Evolutionary conservation across 2,329 filamentous ascomycete genomes (phyloP).

Genomic region (Chaetomiaceae sp.): DNA sequence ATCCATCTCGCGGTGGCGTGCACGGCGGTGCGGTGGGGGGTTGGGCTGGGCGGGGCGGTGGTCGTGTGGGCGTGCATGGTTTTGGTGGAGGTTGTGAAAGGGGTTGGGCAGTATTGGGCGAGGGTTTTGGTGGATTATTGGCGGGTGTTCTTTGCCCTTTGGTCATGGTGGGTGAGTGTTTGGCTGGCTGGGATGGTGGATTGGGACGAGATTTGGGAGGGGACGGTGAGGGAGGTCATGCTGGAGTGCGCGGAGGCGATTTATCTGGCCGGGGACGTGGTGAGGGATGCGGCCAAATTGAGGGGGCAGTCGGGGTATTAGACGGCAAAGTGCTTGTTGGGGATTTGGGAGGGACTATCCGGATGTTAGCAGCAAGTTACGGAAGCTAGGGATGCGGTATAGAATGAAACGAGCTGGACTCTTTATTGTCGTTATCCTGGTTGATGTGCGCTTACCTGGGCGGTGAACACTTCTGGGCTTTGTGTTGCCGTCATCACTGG

Average conservation of each 20-base stretch:
- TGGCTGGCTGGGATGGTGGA: background rate
- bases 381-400: too few relatives aligned
- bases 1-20: background rate
- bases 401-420: too few relatives aligned
- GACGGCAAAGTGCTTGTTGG: too few relatives aligned
- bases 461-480: too few relatives aligned
- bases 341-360: too few relatives aligned
- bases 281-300: slow-evolving; percentile 4
- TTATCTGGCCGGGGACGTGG: slow-evolving; percentile 4
- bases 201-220: background rate
- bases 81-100: background rate
- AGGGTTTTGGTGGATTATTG: background rate
- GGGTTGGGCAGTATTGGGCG: background rate
- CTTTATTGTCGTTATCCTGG: too few relatives aligned
- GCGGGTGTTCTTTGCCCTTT: background rate
- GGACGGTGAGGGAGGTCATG: background rate
- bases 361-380: too few relatives aligned
- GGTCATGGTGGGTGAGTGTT: background rate
- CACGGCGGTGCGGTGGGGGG: background rate
- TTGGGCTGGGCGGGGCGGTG: background rate
- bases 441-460: too few relatives aligned
- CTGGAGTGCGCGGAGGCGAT: background rate
- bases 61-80: background rate
- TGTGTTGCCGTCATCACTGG: too few relatives aligned
- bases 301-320: background rate